Percentiles rank a stretch among this genome's conserved stretches.
Evolutionary conservation across 2,329 filamentous ascomycete species (phyloP).

Genomic region (Simplicillium sp.): DNA sequence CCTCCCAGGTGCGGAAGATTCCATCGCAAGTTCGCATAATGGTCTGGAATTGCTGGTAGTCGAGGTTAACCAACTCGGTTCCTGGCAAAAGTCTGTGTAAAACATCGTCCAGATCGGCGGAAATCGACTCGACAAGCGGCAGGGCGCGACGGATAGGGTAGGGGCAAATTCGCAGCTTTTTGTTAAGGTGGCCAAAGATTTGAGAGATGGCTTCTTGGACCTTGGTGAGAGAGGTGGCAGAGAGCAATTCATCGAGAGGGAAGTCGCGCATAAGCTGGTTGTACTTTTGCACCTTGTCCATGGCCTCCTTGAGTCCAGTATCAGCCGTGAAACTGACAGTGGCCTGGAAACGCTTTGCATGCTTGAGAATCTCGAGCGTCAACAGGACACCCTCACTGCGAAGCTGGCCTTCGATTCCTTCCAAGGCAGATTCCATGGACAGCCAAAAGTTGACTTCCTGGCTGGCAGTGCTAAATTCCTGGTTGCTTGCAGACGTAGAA

Average conservation of each 20-base stretch:
- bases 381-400: conserved; percentile 80
- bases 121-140: conserved; percentile 94
- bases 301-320: conserved; percentile 90
- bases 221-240: conserved; percentile 80
- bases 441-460: conserved; percentile 99
- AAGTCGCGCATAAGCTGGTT: conserved; percentile 99
- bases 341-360: conserved; percentile 95
- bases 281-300: conserved; percentile 95
- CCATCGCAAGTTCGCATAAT: conserved; percentile 76
- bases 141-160: conserved; percentile 90
- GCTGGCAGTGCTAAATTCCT: conserved; percentile 60
- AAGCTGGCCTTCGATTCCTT: conserved; percentile 84
- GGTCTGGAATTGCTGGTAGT: conserved; percentile 80
- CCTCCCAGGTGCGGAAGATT: conserved; percentile 91
- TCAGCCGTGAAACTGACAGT: conserved; percentile 95
- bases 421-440: conserved; percentile 88
- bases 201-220: conserved; percentile 79
- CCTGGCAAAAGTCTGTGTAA: conserved; percentile 81
- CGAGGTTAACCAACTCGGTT: conserved; percentile 80
- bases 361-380: conserved; percentile 89
- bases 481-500: conserved; percentile 49
- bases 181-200: conserved; percentile 93
- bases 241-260: conserved; percentile 86
- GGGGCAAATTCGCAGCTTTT: conserved; percentile 91
- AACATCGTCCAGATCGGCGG: conserved; percentile 78